phyloP scores from a whole-genome alignment of 768 basidiomycete genomes.

The Suillus sp. region DNA sequence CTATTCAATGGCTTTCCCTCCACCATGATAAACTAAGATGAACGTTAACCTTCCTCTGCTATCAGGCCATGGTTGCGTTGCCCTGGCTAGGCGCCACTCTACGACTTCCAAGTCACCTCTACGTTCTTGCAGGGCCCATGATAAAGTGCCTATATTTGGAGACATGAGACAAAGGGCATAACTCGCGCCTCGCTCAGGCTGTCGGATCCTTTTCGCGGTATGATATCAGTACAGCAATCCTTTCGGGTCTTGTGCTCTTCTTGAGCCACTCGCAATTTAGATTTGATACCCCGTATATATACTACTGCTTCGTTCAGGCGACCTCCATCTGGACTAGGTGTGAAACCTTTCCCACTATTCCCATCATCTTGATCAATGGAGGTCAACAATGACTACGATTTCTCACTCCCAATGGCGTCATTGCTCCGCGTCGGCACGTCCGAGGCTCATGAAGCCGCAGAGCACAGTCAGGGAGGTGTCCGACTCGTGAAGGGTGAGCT shows the following conservation, averaged over 20 bases:
- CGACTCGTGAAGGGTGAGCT: slow-evolving; percentile 61
- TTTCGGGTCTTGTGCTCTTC: neutral
- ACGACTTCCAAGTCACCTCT: neutral
- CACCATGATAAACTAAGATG: neutral
- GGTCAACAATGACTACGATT: slow-evolving; percentile 20
- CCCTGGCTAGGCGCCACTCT: neutral
- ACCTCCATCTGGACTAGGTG: neutral
- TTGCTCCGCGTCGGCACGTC: slow-evolving; percentile 44
- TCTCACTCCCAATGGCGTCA: slow-evolving; percentile 35
- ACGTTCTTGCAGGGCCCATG: neutral
- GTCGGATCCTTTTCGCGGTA: neutral
- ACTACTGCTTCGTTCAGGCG: neutral
- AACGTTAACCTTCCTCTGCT: too few species aligned
- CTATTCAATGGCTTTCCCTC: neutral
- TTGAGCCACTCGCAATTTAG: neutral
- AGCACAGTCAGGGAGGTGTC: slow-evolving; percentile 57
- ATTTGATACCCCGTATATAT: neutral
- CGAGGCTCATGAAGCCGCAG: slow-evolving; percentile 57
- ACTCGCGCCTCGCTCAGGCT: neutral
- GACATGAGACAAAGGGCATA: neutral
- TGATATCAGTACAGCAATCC: neutral
- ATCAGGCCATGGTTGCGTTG: neutral
- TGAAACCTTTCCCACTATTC: neutral
- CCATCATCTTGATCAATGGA: neutral
- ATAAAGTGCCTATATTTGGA: neutral